These are phyloP conservation scores for Chondrostereum purpureum DNA, from an alignment of 1,284 basidiomycete genomes.

Conservation along the genomic window DNA sequence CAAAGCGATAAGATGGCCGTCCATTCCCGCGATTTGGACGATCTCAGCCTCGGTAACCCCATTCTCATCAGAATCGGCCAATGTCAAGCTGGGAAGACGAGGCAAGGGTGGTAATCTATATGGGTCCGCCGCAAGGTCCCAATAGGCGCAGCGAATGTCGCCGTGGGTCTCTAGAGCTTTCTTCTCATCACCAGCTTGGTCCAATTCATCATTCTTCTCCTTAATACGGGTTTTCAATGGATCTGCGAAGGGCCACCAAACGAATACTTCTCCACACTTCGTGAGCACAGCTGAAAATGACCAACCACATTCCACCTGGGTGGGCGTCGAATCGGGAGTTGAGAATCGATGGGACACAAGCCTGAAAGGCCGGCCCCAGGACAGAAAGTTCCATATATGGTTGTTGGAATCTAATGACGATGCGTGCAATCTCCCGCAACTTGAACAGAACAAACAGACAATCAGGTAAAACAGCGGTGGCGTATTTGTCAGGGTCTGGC, in stretches of 20 bases:
- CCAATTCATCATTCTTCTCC: slow-evolving; percentile 38
- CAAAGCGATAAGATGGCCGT: slow-evolving; percentile 63
- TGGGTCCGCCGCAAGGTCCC: slow-evolving; percentile 50
- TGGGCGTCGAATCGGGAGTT: slow-evolving; percentile 40
- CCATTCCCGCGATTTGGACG: slow-evolving; percentile 73
- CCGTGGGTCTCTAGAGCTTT: slow-evolving; percentile 29
- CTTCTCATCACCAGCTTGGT: slow-evolving; percentile 31
- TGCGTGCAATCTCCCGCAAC: slow-evolving; percentile 70
- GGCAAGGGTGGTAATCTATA: slow-evolving; percentile 49
- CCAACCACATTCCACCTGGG: slow-evolving; percentile 83
- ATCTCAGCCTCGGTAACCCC: slow-evolving; percentile 41
- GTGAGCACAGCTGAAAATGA: slow-evolving; percentile 64
- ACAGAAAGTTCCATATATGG: slow-evolving; percentile 65
- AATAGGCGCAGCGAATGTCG: slow-evolving; percentile 53
- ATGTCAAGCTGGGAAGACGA: slow-evolving; percentile 33
- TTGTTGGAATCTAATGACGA: slow-evolving; percentile 53
- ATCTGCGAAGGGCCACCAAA: slow-evolving; percentile 68
- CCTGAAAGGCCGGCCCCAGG: slow-evolving; percentile 69
- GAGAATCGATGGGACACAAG: slow-evolving; percentile 46
- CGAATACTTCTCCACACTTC: slow-evolving; percentile 59
- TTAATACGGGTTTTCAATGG: slow-evolving; percentile 31
- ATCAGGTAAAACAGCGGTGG: too few relatives aligned
- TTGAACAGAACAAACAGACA: slow-evolving; percentile 27
- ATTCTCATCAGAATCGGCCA: slow-evolving; percentile 24
- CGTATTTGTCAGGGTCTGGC: too few relatives aligned